Evolutionary conservation across 768 basidiomycete genomes (phyloP).

Genomic region (Mrakia frigida): DNA sequence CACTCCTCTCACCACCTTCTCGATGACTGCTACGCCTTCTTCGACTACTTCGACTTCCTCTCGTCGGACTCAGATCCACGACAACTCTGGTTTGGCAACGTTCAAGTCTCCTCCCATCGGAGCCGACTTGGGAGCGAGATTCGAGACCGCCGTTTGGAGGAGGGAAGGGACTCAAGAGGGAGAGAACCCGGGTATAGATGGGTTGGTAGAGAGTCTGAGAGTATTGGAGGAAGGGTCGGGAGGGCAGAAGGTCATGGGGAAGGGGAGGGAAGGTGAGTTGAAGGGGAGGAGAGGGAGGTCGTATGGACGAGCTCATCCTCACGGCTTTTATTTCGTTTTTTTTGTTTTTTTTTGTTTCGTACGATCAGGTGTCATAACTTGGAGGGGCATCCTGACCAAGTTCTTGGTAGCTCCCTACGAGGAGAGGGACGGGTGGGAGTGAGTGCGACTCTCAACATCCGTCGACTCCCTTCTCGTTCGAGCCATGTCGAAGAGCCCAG

Average conservation of each 20-base stretch:
- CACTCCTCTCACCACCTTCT: constrained; percentile 11
- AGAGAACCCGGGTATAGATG: constrained; percentile 43
- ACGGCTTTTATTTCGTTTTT: constrained; percentile 2
- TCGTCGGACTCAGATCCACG: constrained; percentile 10
- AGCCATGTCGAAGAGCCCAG: no score
- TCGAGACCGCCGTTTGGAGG: constrained; percentile 39
- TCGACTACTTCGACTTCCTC: not conserved
- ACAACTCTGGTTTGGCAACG: not conserved
- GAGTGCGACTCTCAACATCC: not conserved
- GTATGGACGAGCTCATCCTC: not conserved
- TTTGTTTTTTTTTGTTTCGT: no score
- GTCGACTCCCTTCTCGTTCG: no score
- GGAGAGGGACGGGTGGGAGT: constrained; percentile 42
- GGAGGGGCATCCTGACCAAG: constrained; percentile 46
- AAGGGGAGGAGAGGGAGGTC: no score
- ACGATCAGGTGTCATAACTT: constrained; percentile 39
- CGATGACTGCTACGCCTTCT: constrained; percentile 1
- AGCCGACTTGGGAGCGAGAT: constrained; percentile 41
- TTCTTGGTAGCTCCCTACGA: constrained; percentile 44
- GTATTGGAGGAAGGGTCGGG: constrained; percentile 33
- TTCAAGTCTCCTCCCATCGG: constrained; percentile 37
- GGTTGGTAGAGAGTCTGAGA: constrained; percentile 37
- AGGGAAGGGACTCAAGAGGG: constrained; percentile 41
- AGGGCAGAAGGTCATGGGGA: constrained; percentile 32
- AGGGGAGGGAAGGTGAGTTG: constrained; percentile 24